These are phyloP conservation scores for Hypoxylon sp. DNA, from an alignment of 2,329 filamentous ascomycete genomes.

Conservation along the genomic window DNA sequence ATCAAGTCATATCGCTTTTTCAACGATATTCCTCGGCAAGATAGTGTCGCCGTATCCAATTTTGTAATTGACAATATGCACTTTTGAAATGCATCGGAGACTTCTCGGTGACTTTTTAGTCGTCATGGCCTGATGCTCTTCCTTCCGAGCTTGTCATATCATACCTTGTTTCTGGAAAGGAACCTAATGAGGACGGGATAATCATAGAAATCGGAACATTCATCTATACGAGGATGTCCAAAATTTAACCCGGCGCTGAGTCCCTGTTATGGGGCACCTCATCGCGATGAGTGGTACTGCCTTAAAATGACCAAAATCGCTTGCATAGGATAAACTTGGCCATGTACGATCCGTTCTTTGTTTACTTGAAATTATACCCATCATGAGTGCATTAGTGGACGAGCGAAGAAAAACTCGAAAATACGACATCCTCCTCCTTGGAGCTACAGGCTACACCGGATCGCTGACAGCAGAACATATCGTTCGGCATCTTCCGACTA, in stretches of 20 bases:
- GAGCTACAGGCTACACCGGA: conserved; percentile 42
- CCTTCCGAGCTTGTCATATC: not conserved
- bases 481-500: conserved; percentile 22
- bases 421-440: conserved; percentile 39
- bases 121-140: not conserved
- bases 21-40: not conserved
- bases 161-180: not conserved
- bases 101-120: conserved; percentile 18
- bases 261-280: not conserved
- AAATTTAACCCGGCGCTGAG: not conserved
- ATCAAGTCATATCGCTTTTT: not conserved
- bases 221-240: not conserved
- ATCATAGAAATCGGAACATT: not conserved
- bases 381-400: conserved; percentile 13
- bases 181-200: not conserved
- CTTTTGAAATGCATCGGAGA: conserved; percentile 3
- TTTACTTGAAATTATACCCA: not conserved
- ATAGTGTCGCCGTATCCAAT: not conserved
- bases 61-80: not conserved
- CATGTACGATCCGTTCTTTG: not conserved
- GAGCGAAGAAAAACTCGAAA: conserved; percentile 24
- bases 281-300: not conserved
- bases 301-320: not conserved
- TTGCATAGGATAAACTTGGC: not conserved
- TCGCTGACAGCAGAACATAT: conserved; percentile 34